Evolutionary conservation across 805 yeast genomes (phyloP).

Genomic region (Spathaspora hagerdaliae): DNA sequence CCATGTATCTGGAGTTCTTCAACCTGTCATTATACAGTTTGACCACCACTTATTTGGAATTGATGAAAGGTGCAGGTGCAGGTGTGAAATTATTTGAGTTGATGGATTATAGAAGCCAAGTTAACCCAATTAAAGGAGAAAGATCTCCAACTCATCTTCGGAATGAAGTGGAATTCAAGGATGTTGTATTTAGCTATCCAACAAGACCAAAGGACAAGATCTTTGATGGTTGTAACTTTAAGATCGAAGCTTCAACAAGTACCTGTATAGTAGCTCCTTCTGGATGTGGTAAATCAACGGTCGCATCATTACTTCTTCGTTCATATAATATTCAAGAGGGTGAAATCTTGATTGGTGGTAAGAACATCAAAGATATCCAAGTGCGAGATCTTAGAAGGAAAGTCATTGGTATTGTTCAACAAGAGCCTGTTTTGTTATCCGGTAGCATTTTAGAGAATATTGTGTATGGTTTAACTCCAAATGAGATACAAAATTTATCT

Average conservation of each 20-base stretch:
- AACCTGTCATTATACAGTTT: slow-evolving; percentile 42
- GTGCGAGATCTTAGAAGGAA: slow-evolving; percentile 45
- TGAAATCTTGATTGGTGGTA: slow-evolving; percentile 48
- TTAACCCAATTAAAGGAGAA: slow-evolving; percentile 33
- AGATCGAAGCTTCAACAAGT: slow-evolving; percentile 30
- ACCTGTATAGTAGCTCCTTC: slow-evolving; percentile 53
- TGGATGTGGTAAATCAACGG: slow-evolving; percentile 60
- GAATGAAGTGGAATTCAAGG: slow-evolving; percentile 35
- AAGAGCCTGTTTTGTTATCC: slow-evolving; percentile 55
- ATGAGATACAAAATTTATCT: slow-evolving; percentile 27
- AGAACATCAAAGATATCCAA: slow-evolving; percentile 44
- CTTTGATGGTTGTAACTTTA: slow-evolving; percentile 36
- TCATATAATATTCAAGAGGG: slow-evolving; percentile 51
- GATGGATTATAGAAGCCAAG: slow-evolving; percentile 34
- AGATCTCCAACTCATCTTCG: slow-evolving; percentile 13
- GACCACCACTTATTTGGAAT: slow-evolving; percentile 43
- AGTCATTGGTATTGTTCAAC: slow-evolving; percentile 56
- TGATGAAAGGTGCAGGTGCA: slow-evolving; percentile 47
- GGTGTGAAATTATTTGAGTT: slow-evolving; percentile 41
- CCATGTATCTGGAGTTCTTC: slow-evolving; percentile 43
- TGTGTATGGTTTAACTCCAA: slow-evolving; percentile 45
- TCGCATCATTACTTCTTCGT: slow-evolving; percentile 50
- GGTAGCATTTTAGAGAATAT: slow-evolving; percentile 56
- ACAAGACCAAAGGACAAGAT: slow-evolving; percentile 32
- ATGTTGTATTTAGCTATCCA: slow-evolving; percentile 41